Conservation (phyloP, 1,284 basidiomycete genomes). For the Amylostereum areolatum region DNA sequence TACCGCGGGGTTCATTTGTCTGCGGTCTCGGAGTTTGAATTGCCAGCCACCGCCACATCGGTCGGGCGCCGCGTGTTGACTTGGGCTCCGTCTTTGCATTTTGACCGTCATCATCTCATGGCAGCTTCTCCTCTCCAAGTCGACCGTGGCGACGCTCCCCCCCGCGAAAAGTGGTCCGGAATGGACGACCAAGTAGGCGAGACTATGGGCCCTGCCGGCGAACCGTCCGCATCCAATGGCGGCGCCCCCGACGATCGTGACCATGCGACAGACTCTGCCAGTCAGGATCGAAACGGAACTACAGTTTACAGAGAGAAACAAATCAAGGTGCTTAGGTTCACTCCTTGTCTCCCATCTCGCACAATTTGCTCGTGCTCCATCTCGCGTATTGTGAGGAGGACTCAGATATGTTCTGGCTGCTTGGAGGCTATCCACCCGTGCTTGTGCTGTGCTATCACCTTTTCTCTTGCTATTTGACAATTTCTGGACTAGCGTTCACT, state of each 20-base stretch:
- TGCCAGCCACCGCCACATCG: too few relatives aligned
- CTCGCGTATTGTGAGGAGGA: too few relatives aligned
- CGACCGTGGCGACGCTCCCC: slow-evolving; percentile 23
- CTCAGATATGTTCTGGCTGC: too few relatives aligned
- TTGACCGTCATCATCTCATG: too few relatives aligned
- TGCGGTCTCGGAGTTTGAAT: slow-evolving; percentile 12
- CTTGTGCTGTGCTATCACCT: slow-evolving; percentile 14
- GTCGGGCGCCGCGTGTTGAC: too few relatives aligned
- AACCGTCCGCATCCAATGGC: slow-evolving; percentile 37
- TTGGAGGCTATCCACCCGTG: slow-evolving; percentile 13
- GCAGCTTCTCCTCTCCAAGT: slow-evolving; percentile 41
- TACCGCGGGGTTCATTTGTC: too few relatives aligned
- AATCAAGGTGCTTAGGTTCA: slow-evolving; percentile 84
- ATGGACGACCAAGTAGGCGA: slow-evolving; percentile 45
- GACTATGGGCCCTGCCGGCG: slow-evolving; percentile 41
- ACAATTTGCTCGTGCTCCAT: too few relatives aligned
- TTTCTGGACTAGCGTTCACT: slow-evolving; percentile 55
- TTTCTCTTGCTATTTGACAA: slow-evolving; percentile 35
- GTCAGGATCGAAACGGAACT: slow-evolving; percentile 28
- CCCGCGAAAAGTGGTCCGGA: slow-evolving; percentile 46
- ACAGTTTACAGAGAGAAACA: slow-evolving; percentile 69
- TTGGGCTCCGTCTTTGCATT: too few relatives aligned
- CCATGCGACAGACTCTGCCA: slow-evolving; percentile 25
- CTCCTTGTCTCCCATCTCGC: slow-evolving; percentile 32
- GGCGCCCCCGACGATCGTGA: slow-evolving; percentile 28